phyloP scores from a whole-genome alignment of 441 rosid species.

The Pelargonium cotyledonis region DNA sequence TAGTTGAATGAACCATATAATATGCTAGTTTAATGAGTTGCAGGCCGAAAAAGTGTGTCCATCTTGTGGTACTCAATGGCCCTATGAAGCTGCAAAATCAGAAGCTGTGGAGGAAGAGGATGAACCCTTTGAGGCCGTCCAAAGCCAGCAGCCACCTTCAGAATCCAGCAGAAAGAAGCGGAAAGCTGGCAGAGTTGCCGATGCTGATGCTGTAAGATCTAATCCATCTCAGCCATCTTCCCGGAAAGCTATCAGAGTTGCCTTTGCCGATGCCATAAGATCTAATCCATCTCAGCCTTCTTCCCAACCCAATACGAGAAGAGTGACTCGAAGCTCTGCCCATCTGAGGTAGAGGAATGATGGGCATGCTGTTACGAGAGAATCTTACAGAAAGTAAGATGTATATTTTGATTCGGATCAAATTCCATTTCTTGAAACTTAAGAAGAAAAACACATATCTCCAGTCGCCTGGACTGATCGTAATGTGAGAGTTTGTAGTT shows the following conservation, averaged over 20 bases:
- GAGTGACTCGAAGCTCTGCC: conserved; percentile 47
- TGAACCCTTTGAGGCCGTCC: conserved; percentile 18
- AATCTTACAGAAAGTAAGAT: background rate
- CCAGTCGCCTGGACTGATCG: no score
- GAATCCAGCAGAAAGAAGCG: conserved; percentile 42
- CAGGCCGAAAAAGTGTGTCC: conserved; percentile 60
- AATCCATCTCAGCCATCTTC: conserved; percentile 43
- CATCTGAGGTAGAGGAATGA: conserved; percentile 25
- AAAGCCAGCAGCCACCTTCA: conserved; percentile 28
- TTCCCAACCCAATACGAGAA: conserved; percentile 20
- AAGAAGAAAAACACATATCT: no score
- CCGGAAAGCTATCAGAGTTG: no score
- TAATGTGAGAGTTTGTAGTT: no score
- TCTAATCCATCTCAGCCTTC: no score
- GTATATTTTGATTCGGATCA: conserved; percentile 12
- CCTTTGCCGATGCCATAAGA: no score
- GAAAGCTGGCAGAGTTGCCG: conserved; percentile 20
- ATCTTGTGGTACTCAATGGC: conserved; percentile 58
- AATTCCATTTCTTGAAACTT: background rate
- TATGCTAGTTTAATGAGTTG: conserved; percentile 17
- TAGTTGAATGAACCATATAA: background rate
- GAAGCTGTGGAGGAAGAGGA: conserved; percentile 44
- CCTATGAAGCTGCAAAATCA: conserved; percentile 25
- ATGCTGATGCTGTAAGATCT: conserved; percentile 19
- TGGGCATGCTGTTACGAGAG: background rate